Evolutionary conservation across 2,329 filamentous ascomycete species (phyloP).

Genomic region (Fusarium piperis): DNA sequence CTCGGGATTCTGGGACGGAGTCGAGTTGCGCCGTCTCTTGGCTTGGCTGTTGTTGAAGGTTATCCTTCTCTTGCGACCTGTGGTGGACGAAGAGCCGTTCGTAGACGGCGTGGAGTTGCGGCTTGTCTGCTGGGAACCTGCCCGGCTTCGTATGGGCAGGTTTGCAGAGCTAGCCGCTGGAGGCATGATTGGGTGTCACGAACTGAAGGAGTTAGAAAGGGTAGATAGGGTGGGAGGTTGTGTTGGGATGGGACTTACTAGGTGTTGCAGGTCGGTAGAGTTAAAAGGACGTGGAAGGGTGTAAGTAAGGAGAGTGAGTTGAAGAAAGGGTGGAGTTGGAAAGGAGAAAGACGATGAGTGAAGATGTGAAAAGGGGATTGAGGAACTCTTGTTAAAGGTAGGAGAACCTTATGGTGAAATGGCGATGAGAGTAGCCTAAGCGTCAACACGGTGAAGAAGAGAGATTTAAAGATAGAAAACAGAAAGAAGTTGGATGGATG

Average conservation of each 20-base stretch:
- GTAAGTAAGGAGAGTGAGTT: background rate
- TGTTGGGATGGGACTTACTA: background rate
- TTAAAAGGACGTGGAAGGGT: background rate
- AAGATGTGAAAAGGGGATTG: background rate
- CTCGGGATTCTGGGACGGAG: background rate
- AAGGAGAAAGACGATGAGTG: background rate
- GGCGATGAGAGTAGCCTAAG: background rate
- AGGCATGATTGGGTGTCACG: background rate
- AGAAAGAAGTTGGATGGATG: background rate
- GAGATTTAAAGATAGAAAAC: background rate
- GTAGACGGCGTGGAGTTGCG: background rate
- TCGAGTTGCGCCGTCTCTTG: background rate
- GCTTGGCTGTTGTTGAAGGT: background rate
- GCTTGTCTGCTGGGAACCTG: background rate
- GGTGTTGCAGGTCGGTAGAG: background rate
- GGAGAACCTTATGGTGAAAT: background rate
- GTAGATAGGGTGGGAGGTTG: background rate
- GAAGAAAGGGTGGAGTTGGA: background rate
- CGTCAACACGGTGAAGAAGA: background rate
- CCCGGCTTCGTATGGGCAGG: background rate
- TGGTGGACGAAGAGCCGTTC: background rate
- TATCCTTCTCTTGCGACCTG: background rate
- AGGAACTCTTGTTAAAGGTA: background rate
- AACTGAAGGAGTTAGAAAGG: background rate
- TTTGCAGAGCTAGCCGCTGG: background rate